phyloP scores from a whole-genome alignment of 1,139 yeast species.

The Scheffersomyces segobiensis region DNA sequence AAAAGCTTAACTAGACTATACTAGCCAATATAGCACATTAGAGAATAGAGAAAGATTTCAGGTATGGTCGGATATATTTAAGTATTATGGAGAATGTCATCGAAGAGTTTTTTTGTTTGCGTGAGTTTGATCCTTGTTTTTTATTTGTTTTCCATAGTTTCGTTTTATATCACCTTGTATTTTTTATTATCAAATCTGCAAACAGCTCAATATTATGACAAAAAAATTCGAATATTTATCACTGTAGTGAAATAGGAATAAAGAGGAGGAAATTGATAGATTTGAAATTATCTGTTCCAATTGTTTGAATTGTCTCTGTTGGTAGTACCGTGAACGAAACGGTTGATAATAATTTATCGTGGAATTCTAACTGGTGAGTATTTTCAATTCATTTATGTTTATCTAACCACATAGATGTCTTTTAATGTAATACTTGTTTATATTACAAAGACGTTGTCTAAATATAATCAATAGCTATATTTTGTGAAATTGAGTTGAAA shows the following conservation, averaged over 20 bases:
- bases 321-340: too few species aligned
- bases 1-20: constrained; percentile 19
- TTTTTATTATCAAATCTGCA: background rate
- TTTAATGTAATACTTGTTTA: too few species aligned
- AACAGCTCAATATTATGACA: background rate
- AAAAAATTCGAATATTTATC: background rate
- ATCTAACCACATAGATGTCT: too few species aligned
- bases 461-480: too few species aligned
- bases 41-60: background rate
- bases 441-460: too few species aligned
- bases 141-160: background rate
- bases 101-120: background rate
- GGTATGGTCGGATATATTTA: background rate
- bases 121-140: background rate
- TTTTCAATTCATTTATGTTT: too few species aligned
- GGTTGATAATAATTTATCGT: too few species aligned
- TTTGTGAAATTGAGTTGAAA: too few species aligned
- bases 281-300: too few species aligned
- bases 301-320: too few species aligned
- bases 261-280: too few species aligned
- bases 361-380: too few species aligned
- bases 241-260: background rate
- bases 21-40: background rate
- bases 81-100: background rate
- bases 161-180: background rate